Conservation (phyloP, 2,329 filamentous ascomycete species). For the Ophiostoma fasciatum region DNA sequence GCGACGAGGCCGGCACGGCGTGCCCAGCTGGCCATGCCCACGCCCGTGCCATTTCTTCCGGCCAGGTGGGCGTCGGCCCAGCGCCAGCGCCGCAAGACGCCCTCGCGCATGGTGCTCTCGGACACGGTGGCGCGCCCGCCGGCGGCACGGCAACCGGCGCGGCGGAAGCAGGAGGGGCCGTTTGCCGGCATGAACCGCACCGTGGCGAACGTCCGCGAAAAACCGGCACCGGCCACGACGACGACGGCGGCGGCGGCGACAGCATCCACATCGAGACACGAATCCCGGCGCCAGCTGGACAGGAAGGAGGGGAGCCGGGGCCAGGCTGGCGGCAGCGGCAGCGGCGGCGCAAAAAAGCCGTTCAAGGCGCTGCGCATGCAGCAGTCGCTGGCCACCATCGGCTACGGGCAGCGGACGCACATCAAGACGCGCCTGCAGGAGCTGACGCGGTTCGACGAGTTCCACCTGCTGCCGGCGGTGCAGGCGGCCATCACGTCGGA, state of each 20-base stretch:
- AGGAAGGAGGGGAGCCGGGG: slow-evolving; percentile 6
- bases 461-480: slow-evolving; percentile 58
- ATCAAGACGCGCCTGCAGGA: slow-evolving; percentile 44
- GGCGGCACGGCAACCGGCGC: slow-evolving; percentile 20
- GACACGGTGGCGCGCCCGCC: slow-evolving; percentile 29
- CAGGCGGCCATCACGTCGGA: slow-evolving; percentile 58
- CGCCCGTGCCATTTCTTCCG: too few species aligned
- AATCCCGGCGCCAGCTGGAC: not conserved
- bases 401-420: slow-evolving; percentile 50
- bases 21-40: not conserved
- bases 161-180: slow-evolving; percentile 30
- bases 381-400: slow-evolving; percentile 56
- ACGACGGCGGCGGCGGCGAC: slow-evolving; percentile 7
- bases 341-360: slow-evolving; percentile 18
- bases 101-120: slow-evolving; percentile 45
- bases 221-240: slow-evolving; percentile 15
- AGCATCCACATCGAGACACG: slow-evolving; percentile 7
- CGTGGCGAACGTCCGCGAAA: slow-evolving; percentile 27
- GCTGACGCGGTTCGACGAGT: slow-evolving; percentile 66
- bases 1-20: not conserved
- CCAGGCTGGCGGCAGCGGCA: slow-evolving; percentile 6
- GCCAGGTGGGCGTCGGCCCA: not conserved
- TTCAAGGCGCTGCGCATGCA: slow-evolving; percentile 94
- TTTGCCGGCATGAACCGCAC: slow-evolving; percentile 43
- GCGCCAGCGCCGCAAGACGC: slow-evolving; percentile 12